A percentile compares a stretch with the other conserved stretches of the same genome.
Evolutionary conservation across 345 rosid genomes (phyloP).

Genomic region (Cochlearia excelsa): DNA sequence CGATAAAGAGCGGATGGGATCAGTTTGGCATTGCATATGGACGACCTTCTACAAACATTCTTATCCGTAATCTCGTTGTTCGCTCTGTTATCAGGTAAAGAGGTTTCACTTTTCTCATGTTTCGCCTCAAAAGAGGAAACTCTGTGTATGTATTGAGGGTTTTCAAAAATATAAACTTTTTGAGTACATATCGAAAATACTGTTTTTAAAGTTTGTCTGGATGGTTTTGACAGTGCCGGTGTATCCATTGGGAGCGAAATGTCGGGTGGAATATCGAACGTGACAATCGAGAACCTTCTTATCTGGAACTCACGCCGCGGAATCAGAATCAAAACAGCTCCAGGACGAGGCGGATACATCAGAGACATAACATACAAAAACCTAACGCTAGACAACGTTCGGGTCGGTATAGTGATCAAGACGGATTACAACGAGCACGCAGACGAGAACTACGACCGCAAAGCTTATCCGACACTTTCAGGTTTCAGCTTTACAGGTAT

Average conservation of each 20-base stretch:
- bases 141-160: too few relatives aligned
- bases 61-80: too few relatives aligned
- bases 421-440: constrained; percentile 93
- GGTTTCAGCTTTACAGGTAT: constrained; percentile 66
- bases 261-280: neutral
- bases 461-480: constrained; percentile 53
- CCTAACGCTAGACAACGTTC: constrained; percentile 69
- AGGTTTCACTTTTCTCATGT: constrained; percentile 22
- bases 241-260: constrained; percentile 40
- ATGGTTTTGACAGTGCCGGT: constrained; percentile 57
- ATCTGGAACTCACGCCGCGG: constrained; percentile 86
- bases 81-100: too few relatives aligned
- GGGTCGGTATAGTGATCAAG: constrained; percentile 82
- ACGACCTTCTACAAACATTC: too few relatives aligned
- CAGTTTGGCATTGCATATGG: too few relatives aligned
- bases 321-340: constrained; percentile 85
- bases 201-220: too few relatives aligned
- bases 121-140: neutral
- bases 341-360: constrained; percentile 84
- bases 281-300: constrained; percentile 63
- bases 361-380: constrained; percentile 58
- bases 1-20: constrained; percentile 34
- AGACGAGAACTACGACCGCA: constrained; percentile 61
- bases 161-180: too few relatives aligned
- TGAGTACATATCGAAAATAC: too few relatives aligned